Evolutionary conservation across 306 rosid genomes (phyloP).

Genomic region (Cucurbita maxima): DNA sequence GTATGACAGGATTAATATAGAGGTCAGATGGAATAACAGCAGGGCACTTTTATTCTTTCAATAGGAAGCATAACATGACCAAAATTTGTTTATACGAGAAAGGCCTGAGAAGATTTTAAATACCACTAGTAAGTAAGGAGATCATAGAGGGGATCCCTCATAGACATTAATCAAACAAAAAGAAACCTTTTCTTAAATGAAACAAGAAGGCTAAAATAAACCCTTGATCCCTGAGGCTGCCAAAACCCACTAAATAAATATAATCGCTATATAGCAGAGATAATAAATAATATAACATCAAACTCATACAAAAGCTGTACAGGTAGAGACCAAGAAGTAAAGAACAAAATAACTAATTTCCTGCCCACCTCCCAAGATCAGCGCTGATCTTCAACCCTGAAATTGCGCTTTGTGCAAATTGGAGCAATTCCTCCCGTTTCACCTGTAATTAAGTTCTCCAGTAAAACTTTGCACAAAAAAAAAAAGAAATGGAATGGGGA

Average conservation of each 20-base stretch:
- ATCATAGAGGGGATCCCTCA: background rate
- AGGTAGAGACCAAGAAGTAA: background rate
- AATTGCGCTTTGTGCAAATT: constrained; percentile 93
- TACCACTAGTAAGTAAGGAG: background rate
- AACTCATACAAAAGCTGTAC: background rate
- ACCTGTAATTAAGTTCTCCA: constrained; percentile 35
- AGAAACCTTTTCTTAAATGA: background rate
- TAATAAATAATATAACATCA: background rate
- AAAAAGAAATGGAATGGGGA: background rate
- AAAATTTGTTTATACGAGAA: background rate
- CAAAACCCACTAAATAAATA: background rate
- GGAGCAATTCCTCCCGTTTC: constrained; percentile 94
- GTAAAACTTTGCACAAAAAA: background rate
- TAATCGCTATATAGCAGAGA: background rate
- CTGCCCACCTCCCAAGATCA: constrained; percentile 56
- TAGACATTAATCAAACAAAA: background rate
- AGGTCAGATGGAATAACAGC: background rate
- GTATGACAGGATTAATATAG: background rate
- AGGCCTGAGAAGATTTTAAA: background rate
- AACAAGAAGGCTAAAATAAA: background rate
- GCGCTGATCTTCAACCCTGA: constrained; percentile 77
- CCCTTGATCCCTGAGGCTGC: background rate
- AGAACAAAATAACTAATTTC: constrained; percentile 12
- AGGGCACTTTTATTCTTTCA: background rate
- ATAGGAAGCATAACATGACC: background rate